Evolutionary conservation across 1,139 yeast genomes (phyloP).

Genomic region (Candida albicans): DNA sequence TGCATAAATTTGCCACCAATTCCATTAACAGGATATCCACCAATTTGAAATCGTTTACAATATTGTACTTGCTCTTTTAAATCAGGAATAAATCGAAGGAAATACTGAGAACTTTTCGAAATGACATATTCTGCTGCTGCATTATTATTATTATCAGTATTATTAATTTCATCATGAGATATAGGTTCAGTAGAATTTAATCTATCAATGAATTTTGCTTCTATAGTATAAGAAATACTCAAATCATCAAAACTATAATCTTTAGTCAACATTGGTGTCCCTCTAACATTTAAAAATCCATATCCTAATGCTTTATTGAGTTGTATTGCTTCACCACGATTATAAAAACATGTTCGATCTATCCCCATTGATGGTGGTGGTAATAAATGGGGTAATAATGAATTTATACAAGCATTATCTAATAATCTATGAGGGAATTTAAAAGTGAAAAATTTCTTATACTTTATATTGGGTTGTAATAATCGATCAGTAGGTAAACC

Average conservation of each 20-base stretch:
- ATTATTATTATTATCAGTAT: constrained; percentile 25
- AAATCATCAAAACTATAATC: constrained; percentile 45
- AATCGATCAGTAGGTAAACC: constrained; percentile 56
- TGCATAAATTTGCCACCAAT: constrained; percentile 38
- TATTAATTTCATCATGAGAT: constrained; percentile 41
- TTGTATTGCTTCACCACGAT: constrained; percentile 35
- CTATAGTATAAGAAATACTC: constrained; percentile 45
- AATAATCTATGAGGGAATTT: constrained; percentile 58
- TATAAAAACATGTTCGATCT: constrained; percentile 44
- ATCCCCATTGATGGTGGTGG: constrained; percentile 70
- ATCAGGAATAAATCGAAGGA: constrained; percentile 43
- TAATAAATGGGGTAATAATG: constrained; percentile 51
- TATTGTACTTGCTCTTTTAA: constrained; percentile 31
- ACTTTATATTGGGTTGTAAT: constrained; percentile 49
- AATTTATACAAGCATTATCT: constrained; percentile 58
- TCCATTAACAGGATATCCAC: constrained; percentile 29
- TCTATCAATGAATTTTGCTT: constrained; percentile 45
- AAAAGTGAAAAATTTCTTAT: constrained; percentile 65
- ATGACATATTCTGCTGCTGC: constrained; percentile 33
- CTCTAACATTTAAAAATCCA: constrained; percentile 40
- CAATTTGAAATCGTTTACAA: constrained; percentile 23
- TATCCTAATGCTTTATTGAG: constrained; percentile 47
- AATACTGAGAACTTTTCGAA: constrained; percentile 39
- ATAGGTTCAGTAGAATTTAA: constrained; percentile 29
- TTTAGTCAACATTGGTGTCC: constrained; percentile 44